Percentiles rank a stretch among this genome's conserved stretches.
Evolutionary conservation across 768 basidiomycete species (phyloP).

Genomic region (Kwoniella dejecticola): DNA sequence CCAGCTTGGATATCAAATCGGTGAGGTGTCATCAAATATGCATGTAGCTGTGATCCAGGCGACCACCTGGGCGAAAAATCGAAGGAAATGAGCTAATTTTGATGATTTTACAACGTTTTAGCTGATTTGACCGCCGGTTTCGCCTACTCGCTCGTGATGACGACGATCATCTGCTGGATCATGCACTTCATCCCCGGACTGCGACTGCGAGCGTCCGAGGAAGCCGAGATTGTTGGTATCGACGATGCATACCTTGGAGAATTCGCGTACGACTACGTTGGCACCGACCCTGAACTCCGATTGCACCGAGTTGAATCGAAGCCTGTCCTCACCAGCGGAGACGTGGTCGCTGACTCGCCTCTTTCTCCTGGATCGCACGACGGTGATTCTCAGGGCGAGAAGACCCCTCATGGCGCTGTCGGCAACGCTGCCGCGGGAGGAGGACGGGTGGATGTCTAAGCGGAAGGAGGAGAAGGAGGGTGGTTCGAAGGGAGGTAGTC

Average conservation of each 20-base stretch:
- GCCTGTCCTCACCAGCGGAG: slow-evolving; percentile 30
- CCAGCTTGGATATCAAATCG: slow-evolving; percentile 76
- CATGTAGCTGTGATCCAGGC: too few relatives aligned
- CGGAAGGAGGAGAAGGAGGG: background rate
- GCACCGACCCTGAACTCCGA: slow-evolving; percentile 64
- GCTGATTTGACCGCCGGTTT: slow-evolving; percentile 32
- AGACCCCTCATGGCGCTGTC: slow-evolving; percentile 23
- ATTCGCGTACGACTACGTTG: slow-evolving; percentile 84
- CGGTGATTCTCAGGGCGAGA: slow-evolving; percentile 16
- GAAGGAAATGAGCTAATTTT: too few relatives aligned
- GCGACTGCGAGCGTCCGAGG: slow-evolving; percentile 50
- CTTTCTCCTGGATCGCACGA: slow-evolving; percentile 3
- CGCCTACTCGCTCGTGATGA: slow-evolving; percentile 48
- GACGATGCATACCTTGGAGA: slow-evolving; percentile 76
- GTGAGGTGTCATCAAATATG: too few relatives aligned
- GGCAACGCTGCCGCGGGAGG: slow-evolving; percentile 40
- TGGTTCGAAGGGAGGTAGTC: background rate
- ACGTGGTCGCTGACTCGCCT: slow-evolving; percentile 28
- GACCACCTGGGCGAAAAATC: too few relatives aligned
- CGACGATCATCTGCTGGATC: slow-evolving; percentile 52
- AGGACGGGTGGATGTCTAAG: slow-evolving; percentile 44
- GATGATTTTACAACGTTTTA: too few relatives aligned
- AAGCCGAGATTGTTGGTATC: slow-evolving; percentile 56
- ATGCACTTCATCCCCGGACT: slow-evolving; percentile 57
- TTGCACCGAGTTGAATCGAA: slow-evolving; percentile 49